phyloP scores from a whole-genome alignment of 1,284 basidiomycete genomes.

The Irpex rosettiformis region DNA sequence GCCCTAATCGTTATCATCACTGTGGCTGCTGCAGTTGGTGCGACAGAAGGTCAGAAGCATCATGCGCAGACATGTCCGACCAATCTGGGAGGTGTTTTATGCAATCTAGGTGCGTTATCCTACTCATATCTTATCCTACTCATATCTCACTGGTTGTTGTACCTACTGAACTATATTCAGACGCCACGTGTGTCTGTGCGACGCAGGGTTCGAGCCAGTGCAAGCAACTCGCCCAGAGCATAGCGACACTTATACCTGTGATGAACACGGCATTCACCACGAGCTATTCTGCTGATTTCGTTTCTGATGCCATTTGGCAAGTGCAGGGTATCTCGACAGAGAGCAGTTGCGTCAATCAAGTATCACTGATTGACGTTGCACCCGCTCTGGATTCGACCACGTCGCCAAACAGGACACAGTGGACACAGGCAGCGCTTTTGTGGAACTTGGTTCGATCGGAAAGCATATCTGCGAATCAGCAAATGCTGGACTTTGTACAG shows the following conservation, averaged over 20 bases:
- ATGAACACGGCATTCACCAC: constrained; percentile 47
- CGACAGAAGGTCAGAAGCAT: constrained; percentile 31
- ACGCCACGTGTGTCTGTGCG: constrained; percentile 61
- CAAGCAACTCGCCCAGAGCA: constrained; percentile 48
- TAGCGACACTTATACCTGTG: constrained; percentile 45
- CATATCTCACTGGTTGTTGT: background rate
- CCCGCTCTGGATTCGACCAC: constrained; percentile 35
- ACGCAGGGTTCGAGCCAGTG: constrained; percentile 40
- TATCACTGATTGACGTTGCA: constrained; percentile 53
- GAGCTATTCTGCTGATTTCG: constrained; percentile 40
- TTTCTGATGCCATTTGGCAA: constrained; percentile 49
- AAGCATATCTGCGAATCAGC: constrained; percentile 35
- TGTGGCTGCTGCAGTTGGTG: constrained; percentile 39
- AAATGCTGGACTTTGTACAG: constrained; percentile 43
- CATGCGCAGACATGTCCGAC: constrained; percentile 32
- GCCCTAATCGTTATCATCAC: constrained; percentile 34
- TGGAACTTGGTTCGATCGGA: constrained; percentile 55
- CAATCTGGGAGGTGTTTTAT: constrained; percentile 44
- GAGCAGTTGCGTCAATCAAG: constrained; percentile 48
- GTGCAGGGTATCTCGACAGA: constrained; percentile 39
- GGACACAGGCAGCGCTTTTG: constrained; percentile 56
- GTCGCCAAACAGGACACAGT: constrained; percentile 47
- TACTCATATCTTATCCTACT: constrained; percentile 12
- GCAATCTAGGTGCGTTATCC: constrained; percentile 52
- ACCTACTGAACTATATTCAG: constrained; percentile 28